A percentile compares a stretch with the other conserved stretches of the same genome.
phyloP scores from a whole-genome alignment of 2,329 filamentous ascomycete genomes.

The Ascomycota sp. region DNA sequence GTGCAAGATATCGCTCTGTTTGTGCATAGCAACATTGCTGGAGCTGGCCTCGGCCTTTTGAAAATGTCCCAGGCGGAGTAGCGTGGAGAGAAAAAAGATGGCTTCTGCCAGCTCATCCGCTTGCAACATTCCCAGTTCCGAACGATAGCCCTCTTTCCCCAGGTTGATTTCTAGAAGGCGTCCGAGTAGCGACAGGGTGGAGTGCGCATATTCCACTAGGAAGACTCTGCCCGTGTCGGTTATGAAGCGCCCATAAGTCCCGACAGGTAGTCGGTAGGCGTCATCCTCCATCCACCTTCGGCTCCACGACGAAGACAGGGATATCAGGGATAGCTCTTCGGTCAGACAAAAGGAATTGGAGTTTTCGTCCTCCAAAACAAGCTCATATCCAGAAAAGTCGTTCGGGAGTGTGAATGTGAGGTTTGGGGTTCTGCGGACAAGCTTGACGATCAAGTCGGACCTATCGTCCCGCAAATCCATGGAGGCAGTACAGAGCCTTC shows the following conservation, averaged over 20 bases:
- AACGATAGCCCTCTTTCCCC: constrained; percentile 30
- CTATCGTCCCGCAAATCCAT: constrained; percentile 12
- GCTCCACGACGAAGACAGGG: constrained; percentile 22
- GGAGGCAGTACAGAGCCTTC: constrained; percentile 30
- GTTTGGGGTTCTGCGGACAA: constrained; percentile 47
- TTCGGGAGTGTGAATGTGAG: constrained; percentile 62
- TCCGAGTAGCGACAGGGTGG: constrained; percentile 59
- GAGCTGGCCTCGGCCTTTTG: constrained; percentile 10
- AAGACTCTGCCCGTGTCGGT: constrained; percentile 60
- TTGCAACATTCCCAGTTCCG: constrained; percentile 31
- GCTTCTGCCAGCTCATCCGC: constrained; percentile 49
- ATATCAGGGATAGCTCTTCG: constrained; percentile 43
- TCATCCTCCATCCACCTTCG: constrained; percentile 23
- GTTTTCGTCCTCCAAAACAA: constrained; percentile 71
- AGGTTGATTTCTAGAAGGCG: constrained; percentile 52
- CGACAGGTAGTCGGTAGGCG: constrained; percentile 40
- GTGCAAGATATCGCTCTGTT: constrained; percentile 26
- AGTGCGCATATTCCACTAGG: constrained; percentile 60
- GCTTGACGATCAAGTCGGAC: constrained; percentile 34
- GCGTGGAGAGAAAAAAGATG: constrained; percentile 50
- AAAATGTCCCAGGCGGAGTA: constrained; percentile 35
- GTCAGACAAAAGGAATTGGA: constrained; percentile 55
- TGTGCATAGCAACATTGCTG: constrained; percentile 12
- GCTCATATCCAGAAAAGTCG: constrained; percentile 52
- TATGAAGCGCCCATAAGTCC: constrained; percentile 52